Conservation (phyloP, 768 basidiomycete species). For the Tulasnella calospora region DNA sequence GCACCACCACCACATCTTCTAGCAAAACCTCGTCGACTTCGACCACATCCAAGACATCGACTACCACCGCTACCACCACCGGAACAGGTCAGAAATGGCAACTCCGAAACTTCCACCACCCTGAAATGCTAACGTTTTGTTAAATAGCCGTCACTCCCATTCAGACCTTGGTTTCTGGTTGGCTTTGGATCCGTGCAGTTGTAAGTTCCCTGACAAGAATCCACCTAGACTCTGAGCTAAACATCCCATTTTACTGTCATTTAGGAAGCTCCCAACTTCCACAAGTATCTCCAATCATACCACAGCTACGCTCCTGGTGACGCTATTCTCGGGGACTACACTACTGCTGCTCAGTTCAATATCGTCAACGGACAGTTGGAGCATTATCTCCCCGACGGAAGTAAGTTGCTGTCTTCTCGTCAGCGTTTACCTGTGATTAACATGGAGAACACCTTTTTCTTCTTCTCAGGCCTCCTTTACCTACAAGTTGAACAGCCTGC, state of each 20-base stretch:
- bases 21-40: background rate
- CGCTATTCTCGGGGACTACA: slow-evolving; percentile 51
- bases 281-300: slow-evolving; percentile 53
- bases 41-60: slow-evolving; percentile 30
- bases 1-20: slow-evolving; percentile 21
- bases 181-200: slow-evolving; percentile 56
- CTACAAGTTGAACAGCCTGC: slow-evolving; percentile 48
- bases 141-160: slow-evolving; percentile 28
- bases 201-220: slow-evolving; percentile 36
- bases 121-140: background rate
- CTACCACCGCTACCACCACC: slow-evolving; percentile 27
- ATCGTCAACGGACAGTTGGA: slow-evolving; percentile 53
- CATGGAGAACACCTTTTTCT: slow-evolving; percentile 3
- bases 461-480: slow-evolving; percentile 36
- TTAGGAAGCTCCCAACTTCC: slow-evolving; percentile 56
- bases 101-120: background rate
- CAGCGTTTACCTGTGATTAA: background rate
- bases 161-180: slow-evolving; percentile 46
- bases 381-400: slow-evolving; percentile 44
- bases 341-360: slow-evolving; percentile 46
- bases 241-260: background rate
- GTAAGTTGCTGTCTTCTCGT: background rate
- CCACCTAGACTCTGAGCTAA: background rate
- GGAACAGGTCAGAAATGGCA: slow-evolving; percentile 29
- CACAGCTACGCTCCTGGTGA: slow-evolving; percentile 39